Base-by-base conservation (phyloP, 176 grass and related monocot species). In the Olyra latifolia region DNA sequence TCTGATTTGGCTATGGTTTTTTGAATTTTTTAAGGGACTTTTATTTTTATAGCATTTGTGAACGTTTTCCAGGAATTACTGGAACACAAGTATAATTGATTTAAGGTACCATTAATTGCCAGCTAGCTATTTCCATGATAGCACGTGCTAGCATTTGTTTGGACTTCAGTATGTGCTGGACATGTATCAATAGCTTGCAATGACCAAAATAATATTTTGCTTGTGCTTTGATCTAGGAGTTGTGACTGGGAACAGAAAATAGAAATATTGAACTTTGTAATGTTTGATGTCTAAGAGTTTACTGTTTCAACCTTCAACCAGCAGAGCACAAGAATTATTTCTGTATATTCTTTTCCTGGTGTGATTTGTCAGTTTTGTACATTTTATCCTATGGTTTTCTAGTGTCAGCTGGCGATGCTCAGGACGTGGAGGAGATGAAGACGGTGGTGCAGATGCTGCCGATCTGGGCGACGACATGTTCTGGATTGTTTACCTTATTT, bases 301-400 rank as follows among this genome's bases (percentile, higher is more conserved):
- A 20, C 28, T 53, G 41, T 62, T 43, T 66, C 7, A 77, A 11
- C 75, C 27, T 76, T 76, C 27, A 61, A 28, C 74, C n/a, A 76
- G n/a, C 8, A 44, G 39, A 57, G 20, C 39, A 60, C 7, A 9
- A 12, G n/a, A 75, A 75, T 59, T 14, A 4, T 67, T 47, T 75
- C 11, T 76, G 16, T 39, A 58, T 28, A 30, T 49, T 39, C 3
- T 65, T 29, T 28, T 60, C 57, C 25, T 27, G 56, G 25, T 4
- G 0, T 25, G 28, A 1, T 29, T 56, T 10, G 22, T 23, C 57
- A 85, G 5, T 40, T 79, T 29, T 53, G 3, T 54, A 28, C 22
- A 6, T 45, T 66, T 45, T 64, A 50, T 6, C 46, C 3, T 53
- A 71, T 75, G 16, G 29, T 20, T 62, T 77, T 38, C 20, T 71